Base-by-base conservation (phyloP, 2,329 filamentous ascomycete genomes). In the Immersiporthe knoxdaviesiana region DNA sequence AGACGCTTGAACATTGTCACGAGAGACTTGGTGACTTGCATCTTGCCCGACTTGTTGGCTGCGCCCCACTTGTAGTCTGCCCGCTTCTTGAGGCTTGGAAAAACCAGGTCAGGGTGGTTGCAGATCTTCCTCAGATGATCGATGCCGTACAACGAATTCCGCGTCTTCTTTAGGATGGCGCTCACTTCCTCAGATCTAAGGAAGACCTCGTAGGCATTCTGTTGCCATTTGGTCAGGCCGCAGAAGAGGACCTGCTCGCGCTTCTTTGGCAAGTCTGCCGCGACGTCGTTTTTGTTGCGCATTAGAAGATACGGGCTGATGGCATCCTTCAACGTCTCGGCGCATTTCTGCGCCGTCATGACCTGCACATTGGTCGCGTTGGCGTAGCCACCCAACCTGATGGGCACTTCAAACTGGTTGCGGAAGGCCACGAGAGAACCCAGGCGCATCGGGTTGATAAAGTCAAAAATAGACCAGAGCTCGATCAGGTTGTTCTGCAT, bases 401-500 rank as follows among this genome's bases (percentile, higher is more conserved):
- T 99, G 0, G 96, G 96, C 50, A 97, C 91, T 77, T 98, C 96
- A 73, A 99, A 98, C 71, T 97, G 90, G 70, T 90, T 91, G 60
- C 94, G 89, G 77, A 99, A 99, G 72, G 92, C 93, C 69, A 97
- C 92, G 16, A 98, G 84, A 0, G 93, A 97, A 0, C 96, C 97
- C 7, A 99, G 82, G 18, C 94, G 91, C 93, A 98, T 97, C 0
- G 97, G 96, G 72, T 94, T 98, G 68, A 98, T 91, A 76, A 99
- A 99, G 77, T 99, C 97, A 76, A 99, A 98, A 0, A 99, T 82
- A 0, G 95, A 98, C 95, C 96, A 99, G 0, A 99, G 83, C 78
- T 99, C 97, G 0, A 92, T 91, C 35, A 99, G 81, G 72, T 97
- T 98, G 79, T 99, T 99, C 78, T 99, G 97, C 84, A 99, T 97